Conservation (phyloP, 768 basidiomycete species). For the Phlegmacium glaucopus region DNA sequence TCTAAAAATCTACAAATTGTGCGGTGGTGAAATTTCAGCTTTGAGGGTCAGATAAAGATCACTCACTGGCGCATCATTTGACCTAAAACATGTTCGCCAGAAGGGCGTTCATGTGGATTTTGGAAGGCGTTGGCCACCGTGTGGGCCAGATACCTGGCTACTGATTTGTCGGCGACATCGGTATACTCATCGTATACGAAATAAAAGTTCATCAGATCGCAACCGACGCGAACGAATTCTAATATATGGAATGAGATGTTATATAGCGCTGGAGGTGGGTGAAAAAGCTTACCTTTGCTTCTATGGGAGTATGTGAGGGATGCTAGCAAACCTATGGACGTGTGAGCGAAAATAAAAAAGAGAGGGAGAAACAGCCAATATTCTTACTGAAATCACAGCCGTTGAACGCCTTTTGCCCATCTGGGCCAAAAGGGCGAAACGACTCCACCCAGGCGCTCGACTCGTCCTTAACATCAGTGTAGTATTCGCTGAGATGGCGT, state of each 20-base stretch:
- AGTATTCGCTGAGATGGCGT: conserved; percentile 36
- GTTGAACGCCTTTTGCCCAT: conserved; percentile 19
- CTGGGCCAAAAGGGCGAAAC: conserved; percentile 16
- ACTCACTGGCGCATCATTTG: conserved; percentile 39
- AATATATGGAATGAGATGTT: neutral
- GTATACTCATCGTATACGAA: conserved; percentile 51
- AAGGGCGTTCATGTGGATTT: conserved; percentile 32
- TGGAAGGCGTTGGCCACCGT: conserved; percentile 37
- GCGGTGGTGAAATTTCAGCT: too few relatives aligned
- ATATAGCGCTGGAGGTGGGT: neutral
- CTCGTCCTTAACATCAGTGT: conserved; percentile 20
- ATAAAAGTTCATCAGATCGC: conserved; percentile 50
- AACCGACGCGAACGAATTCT: conserved; percentile 19
- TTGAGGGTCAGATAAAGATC: too few relatives aligned
- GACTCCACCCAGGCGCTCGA: conserved; percentile 20
- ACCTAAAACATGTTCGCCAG: conserved; percentile 29
- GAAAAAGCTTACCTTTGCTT: conserved; percentile 3
- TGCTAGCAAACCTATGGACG: too few relatives aligned
- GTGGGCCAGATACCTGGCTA: conserved; percentile 26
- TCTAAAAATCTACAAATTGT: conserved; percentile 19
- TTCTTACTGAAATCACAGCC: conserved; percentile 20
- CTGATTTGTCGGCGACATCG: conserved; percentile 32
- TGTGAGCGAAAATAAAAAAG: neutral
- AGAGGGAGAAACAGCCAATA: neutral
- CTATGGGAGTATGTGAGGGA: conserved; percentile 15